Evolutionary conservation across 208 protist species (phyloP).

Genomic region (Blechomonas ayalai): DNA sequence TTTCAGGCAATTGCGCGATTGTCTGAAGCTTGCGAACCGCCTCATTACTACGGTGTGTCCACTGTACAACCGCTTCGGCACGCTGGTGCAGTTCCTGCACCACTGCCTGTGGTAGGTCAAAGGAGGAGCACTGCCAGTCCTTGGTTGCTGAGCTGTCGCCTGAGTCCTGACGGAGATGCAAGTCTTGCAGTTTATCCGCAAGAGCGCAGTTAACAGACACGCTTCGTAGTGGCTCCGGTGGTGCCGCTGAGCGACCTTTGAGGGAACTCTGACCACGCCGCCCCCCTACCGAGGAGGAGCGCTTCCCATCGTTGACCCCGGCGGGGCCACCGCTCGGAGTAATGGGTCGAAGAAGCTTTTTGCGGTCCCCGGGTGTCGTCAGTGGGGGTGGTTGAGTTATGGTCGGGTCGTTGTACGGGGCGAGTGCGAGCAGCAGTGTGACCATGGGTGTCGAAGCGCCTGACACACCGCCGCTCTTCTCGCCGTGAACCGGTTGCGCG

Average conservation of each 20-base stretch:
- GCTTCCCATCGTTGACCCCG: slow-evolving; percentile 2
- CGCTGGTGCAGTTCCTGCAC: slow-evolving; percentile 8
- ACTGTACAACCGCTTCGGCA: neutral
- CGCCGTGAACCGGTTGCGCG: neutral
- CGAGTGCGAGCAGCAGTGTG: slow-evolving; percentile 49
- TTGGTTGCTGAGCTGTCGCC: neutral
- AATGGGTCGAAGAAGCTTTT: slow-evolving; percentile 10
- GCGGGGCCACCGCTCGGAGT: neutral
- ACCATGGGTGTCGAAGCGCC: neutral
- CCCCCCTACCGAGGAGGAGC: too few species aligned
- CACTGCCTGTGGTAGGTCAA: slow-evolving; percentile 22
- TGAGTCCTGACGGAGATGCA: slow-evolving; percentile 1
- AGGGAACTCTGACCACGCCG: too few species aligned
- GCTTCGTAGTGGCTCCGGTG: neutral
- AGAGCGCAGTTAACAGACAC: slow-evolving; percentile 13
- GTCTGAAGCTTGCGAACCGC: too few species aligned
- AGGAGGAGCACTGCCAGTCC: slow-evolving; percentile 13
- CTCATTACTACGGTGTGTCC: neutral
- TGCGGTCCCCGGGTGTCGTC: slow-evolving; percentile 17
- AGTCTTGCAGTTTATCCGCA: slow-evolving; percentile 11
- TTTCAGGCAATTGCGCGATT: too few species aligned
- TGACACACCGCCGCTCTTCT: neutral
- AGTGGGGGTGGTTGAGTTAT: slow-evolving; percentile 19
- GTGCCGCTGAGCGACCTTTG: too few species aligned
- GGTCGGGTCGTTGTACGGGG: slow-evolving; percentile 40